phyloP scores from a whole-genome alignment of 768 basidiomycete species.

The Agrocybe chaxingu region DNA sequence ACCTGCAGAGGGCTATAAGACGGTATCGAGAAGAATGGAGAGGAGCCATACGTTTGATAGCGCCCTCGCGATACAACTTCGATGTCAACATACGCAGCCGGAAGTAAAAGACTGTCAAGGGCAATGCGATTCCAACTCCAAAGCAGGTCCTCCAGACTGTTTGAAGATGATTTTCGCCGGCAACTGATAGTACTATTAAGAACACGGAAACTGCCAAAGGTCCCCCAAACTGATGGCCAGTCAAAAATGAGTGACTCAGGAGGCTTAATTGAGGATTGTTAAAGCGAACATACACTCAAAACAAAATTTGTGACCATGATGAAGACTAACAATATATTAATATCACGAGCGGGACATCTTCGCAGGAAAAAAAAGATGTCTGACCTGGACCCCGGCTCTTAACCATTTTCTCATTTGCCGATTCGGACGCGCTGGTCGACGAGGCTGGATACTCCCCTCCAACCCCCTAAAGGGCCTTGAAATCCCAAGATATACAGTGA shows the following conservation, averaged over 20 bases:
- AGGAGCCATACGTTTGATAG: constrained; percentile 53
- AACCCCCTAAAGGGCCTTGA: constrained; percentile 43
- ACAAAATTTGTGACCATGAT: constrained; percentile 77
- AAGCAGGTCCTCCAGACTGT: constrained; percentile 71
- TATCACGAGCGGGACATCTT: neutral
- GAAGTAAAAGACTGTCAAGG: constrained; percentile 68
- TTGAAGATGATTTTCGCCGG: constrained; percentile 55
- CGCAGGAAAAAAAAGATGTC: neutral
- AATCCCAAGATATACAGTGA: neutral
- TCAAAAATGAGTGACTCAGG: neutral
- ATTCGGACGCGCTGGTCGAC: constrained; percentile 65
- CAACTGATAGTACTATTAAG: constrained; percentile 64
- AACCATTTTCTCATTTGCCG: constrained; percentile 67
- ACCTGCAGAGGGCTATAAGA: constrained; percentile 23
- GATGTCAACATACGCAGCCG: constrained; percentile 72
- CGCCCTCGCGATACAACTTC: constrained; percentile 56
- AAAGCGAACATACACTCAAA: constrained; percentile 42
- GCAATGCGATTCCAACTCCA: constrained; percentile 59
- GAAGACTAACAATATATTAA: constrained; percentile 40
- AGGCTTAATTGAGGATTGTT: neutral
- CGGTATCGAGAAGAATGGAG: neutral
- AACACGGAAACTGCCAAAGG: constrained; percentile 66
- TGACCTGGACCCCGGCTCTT: constrained; percentile 58
- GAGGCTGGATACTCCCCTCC: constrained; percentile 79
- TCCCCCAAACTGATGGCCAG: constrained; percentile 50